Evolutionary conservation across 192 early-diverging fungal species (phyloP), one percentile per base, ranked within the genome.

Genomic region (Jimgerdemannia lactiflua): DNA sequence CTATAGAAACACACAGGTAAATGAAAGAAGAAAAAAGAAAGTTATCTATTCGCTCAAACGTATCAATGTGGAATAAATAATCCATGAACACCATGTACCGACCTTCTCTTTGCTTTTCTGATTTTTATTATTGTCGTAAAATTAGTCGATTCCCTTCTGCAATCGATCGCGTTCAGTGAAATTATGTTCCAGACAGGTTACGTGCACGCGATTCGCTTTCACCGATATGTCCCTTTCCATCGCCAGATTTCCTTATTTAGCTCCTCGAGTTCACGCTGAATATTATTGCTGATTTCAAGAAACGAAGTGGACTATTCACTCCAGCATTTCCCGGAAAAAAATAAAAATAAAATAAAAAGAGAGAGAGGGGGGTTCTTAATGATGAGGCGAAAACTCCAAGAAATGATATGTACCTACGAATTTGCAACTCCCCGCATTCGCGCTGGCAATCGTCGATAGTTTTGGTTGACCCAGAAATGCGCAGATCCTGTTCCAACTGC

Each of bases 361-460:
- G 29, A 29, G 29, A 29, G 29, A 1, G 29, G 29, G 29, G 29
- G 29, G 1, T 29, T 29, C 29, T 29, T 29, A 29, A 29, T 29
- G 29, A 29, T 29, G 29, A 29, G 29, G 29, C 29, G 1, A 29
- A 29, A 29, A 29, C 29, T 29, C 29, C 29, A 29, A 29, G 29
- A 29, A 59, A 59, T 59, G 49, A 14, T 14, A 59, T 2, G 6
- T 59, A 14, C 49, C 49, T 59, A 14, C 14, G 49, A 59, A 59
- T 6, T 59, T 59, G 49, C 4, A 89, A 72, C 2, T 66, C 54
- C 4, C 85, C 83, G 8, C 90, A 77, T 65, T 94, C 91, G 9
- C 74, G 77, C 75, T 92, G 91, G 43, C 89, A 83, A 39, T 96
- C 92, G 4, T 91, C 89, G 29, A 88, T 72, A 4, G 92, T 94